Evolutionary conservation across 352 stramenopile genomes (phyloP), one percentile per base, ranked within the genome.

Genomic region (Thalassiosira gravida): DNA sequence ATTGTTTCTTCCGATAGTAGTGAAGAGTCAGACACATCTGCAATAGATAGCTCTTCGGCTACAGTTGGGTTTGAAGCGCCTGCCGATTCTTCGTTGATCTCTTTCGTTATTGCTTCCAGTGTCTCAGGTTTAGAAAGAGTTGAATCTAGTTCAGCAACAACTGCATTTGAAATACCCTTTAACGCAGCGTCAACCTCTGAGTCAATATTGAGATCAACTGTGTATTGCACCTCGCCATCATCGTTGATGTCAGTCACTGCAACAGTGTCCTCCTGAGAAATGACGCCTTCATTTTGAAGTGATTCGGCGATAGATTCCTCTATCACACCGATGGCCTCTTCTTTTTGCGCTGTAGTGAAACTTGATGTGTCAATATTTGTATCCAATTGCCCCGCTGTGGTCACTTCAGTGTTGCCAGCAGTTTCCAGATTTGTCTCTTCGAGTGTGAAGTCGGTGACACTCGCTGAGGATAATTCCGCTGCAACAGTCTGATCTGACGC

Each of bases 241-340:
- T 56, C 47, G 24, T 62, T 35, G 25, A 71, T 58, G n/a, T 71
- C 27, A 22, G 18, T 62, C 11, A 71, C 63, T 44, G 44, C 44
- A 11, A 71, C 63, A 14, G 6, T 59, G n/a, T 53, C 44, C 25
- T 49, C 63, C 18, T 53, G 16, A 71, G 63, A 50, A 5, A 71
- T 18, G 9, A 71, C 47, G 39, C 49, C 63, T 71, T 71, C 9
- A 22, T 22, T 47, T 52, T 76, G 32, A 62, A 76, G 67, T 3
- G 32, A 53, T 1, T 49, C 50, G 52, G 49, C 46, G 44, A 76
- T 76, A 50, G 47, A 44, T 42, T 25, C 73, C 18, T 66, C 55
- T 27, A 59, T 35, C 20, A 66, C 53, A 47, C 44, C 53, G 25
- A 50, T 66, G 3, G 30, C 25, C 46, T 71, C 63, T 42, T 58